Base-by-base conservation (phyloP, 2,329 filamentous ascomycete species). In the Epichloe uncinata region DNA sequence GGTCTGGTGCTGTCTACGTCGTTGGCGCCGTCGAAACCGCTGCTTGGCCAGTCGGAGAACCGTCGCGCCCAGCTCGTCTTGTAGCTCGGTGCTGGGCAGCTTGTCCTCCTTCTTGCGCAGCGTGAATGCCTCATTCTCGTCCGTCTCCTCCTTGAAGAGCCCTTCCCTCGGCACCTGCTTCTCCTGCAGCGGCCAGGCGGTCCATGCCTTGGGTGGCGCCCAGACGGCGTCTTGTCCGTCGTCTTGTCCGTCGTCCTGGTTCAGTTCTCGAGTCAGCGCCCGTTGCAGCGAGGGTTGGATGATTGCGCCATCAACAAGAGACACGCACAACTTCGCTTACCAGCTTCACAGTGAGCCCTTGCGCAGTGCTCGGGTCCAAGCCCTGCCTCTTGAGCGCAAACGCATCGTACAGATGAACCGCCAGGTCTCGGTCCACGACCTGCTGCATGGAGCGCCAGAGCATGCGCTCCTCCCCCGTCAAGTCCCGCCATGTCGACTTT, bases 131-230 rank as follows among this genome's bases (percentile, higher is more conserved):
- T 78, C 74, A 48, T 76, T 67, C 6, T 71, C 68, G 45, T 78
- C 72, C 7, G 65, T 58, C 7, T 62, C 62, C 53, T 62, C 69
- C 55, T 69, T 72, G 47, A 70, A 63, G 53, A 85, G 75, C 18
- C 70, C 69, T 13, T 73, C 69, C 15, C 70, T 67, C 2, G 85
- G 86, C 7, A 93, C 80, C 26, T 74, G 67, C 7, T 71, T 67
- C 4, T 77, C 71, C 18, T 73, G 73, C 60, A 94, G 64, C 4
- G 91, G 91, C 91, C 91, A 96, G 0, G 89, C 85, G 16, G 86
- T 87, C 90, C 91, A 96, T 4, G 62, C 55, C 52, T 75, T 78
- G 0, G 77, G 72, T 2, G 77, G 77, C 4, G 63, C 64, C 73
- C 78, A 82, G 42, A 66, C 56, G 2, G 50, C 55, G 6, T 66